Conservation (phyloP, 2,329 filamentous ascomycete genomes). For the Podosphaera fusca region DNA sequence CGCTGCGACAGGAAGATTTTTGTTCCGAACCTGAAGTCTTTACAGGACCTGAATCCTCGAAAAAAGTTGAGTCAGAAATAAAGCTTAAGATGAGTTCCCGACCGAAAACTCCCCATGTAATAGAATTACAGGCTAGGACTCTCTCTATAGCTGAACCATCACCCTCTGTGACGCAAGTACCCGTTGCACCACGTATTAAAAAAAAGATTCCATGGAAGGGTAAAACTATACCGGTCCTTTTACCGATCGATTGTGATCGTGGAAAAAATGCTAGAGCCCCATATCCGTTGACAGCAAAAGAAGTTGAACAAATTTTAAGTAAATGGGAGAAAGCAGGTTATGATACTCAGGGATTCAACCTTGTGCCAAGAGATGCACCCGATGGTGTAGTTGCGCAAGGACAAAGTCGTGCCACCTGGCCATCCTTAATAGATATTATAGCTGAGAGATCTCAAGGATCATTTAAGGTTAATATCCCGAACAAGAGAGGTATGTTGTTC, state of each 20-base stretch:
- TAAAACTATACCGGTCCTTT: constrained; percentile 47
- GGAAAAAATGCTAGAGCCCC: constrained; percentile 31
- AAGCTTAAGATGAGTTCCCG: constrained; percentile 17
- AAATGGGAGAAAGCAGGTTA: constrained; percentile 50
- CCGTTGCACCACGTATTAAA: constrained; percentile 32
- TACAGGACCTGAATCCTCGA: constrained; percentile 10
- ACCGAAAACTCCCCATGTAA: constrained; percentile 17
- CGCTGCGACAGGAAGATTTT: constrained; percentile 14
- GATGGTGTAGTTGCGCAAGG: constrained; percentile 9
- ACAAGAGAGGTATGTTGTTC: constrained; percentile 16
- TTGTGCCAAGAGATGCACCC: constrained; percentile 21
- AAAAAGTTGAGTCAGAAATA: constrained; percentile 8
- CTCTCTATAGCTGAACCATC: constrained; percentile 11
- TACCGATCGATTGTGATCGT: constrained; percentile 44
- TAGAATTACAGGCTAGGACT: constrained; percentile 9
- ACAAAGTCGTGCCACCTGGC: constrained; percentile 49
- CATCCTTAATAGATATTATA: constrained; percentile 32
- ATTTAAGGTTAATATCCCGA: constrained; percentile 43
- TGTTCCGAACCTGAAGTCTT: constrained; percentile 5
- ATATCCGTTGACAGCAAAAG: constrained; percentile 28
- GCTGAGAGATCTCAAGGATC: constrained; percentile 28
- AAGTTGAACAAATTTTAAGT: constrained; percentile 36
- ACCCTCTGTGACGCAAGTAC: constrained; percentile 1
- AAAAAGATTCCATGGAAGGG: constrained; percentile 56
- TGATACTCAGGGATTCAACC: constrained; percentile 42